Percentiles rank a stretch among this genome's conserved stretches.
Conservation (phyloP, 805 yeast genomes). For the Metschnikowia reukaufii region DNA sequence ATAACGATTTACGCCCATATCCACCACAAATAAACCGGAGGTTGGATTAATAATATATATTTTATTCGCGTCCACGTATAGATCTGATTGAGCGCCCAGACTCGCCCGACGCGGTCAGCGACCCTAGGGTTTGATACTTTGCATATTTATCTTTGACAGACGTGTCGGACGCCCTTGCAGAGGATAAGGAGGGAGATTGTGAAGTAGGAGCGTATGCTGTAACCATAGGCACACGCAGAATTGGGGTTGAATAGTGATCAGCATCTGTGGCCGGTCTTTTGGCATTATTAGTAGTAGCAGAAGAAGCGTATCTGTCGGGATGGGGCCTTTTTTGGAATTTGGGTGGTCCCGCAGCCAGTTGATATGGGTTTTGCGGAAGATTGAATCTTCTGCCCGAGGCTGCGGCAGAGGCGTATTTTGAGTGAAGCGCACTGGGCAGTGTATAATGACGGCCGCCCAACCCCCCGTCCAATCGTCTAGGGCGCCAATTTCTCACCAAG, state of each 20-base stretch:
- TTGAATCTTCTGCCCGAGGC: constrained; percentile 28
- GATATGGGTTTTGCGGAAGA: constrained; percentile 20
- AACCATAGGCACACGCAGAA: not conserved
- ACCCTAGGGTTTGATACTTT: constrained; percentile 19
- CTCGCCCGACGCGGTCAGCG: constrained; percentile 4
- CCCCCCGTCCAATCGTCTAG: constrained; percentile 85
- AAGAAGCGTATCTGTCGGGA: constrained; percentile 12
- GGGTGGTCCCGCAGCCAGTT: constrained; percentile 2
- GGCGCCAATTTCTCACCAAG: constrained; percentile 64
- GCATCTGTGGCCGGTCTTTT: constrained; percentile 13
- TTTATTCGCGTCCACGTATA: constrained; percentile 17
- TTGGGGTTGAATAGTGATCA: not conserved
- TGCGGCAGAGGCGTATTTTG: constrained; percentile 36
- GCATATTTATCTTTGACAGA: constrained; percentile 28
- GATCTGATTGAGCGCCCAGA: constrained; percentile 17
- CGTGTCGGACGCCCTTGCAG: constrained; percentile 12
- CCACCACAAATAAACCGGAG: not conserved
- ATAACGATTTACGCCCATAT: not conserved
- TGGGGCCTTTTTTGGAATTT: constrained; percentile 14
- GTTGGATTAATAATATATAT: not conserved
- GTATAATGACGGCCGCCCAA: constrained; percentile 81
- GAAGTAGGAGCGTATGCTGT: constrained; percentile 4
- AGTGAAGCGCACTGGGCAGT: constrained; percentile 25
- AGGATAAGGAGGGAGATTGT: constrained; percentile 1
- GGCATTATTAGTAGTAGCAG: not conserved